Evolutionary conservation across 2,329 filamentous ascomycete genomes (phyloP).

Genomic region (Arachnomyces sp.): DNA sequence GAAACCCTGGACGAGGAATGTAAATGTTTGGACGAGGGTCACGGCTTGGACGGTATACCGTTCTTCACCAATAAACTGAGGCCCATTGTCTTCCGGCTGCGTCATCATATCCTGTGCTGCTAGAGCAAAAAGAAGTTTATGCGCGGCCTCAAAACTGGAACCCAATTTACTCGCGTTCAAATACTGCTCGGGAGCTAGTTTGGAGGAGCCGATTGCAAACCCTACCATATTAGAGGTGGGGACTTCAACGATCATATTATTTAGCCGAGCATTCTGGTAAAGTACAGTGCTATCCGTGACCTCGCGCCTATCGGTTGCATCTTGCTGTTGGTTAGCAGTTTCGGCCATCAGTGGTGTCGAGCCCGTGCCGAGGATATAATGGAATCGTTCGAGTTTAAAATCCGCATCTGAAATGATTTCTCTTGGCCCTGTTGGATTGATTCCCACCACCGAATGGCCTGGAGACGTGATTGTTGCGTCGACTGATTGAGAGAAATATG

Average conservation of each 20-base stretch:
- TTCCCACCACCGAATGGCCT: conserved; percentile 13
- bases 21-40: conserved; percentile 16
- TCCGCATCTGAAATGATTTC: conserved; percentile 15
- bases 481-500: conserved; percentile 42
- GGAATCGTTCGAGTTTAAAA: conserved; percentile 35
- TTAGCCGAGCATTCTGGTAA: conserved; percentile 13
- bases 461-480: conserved; percentile 31
- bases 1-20: conserved; percentile 19
- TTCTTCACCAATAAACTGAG: neutral
- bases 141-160: conserved; percentile 31
- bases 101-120: conserved; percentile 14
- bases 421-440: conserved; percentile 15
- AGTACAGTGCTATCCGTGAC: conserved; percentile 11
- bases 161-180: conserved; percentile 26
- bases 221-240: conserved; percentile 26
- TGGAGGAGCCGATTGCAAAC: conserved; percentile 28
- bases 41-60: conserved; percentile 8
- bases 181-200: conserved; percentile 22
- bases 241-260: conserved; percentile 16
- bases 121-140: conserved; percentile 35
- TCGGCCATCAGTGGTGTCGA: conserved; percentile 2
- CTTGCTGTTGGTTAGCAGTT: conserved; percentile 1
- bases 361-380: conserved; percentile 26
- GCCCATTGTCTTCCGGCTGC: neutral
- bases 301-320: conserved; percentile 5